Evolutionary conservation across 306 rosid genomes (phyloP).

Genomic region (Cucurbita argyrosperma): DNA sequence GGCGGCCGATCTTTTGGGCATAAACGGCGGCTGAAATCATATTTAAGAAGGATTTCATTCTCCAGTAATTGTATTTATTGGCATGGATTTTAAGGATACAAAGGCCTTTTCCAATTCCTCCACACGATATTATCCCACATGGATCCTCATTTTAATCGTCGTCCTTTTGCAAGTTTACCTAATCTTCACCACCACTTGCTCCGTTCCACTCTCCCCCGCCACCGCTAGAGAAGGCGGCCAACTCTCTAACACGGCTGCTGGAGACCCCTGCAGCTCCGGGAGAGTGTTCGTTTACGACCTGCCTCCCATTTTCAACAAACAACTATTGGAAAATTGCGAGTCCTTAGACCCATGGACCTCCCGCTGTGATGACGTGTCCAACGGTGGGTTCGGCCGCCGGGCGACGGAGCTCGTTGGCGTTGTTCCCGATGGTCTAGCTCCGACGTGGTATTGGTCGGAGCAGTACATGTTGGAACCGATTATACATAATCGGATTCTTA

Average conservation of each 20-base stretch:
- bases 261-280: neutral
- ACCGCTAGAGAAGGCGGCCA: neutral
- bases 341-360: conserved; percentile 54
- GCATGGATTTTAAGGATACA: neutral
- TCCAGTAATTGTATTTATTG: neutral
- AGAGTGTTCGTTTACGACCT: neutral
- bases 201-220: neutral
- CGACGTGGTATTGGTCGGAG: conserved; percentile 75
- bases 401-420: conserved; percentile 30
- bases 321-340: neutral
- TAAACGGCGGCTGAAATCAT: neutral
- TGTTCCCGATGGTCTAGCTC: conserved; percentile 36
- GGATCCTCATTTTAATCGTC: neutral
- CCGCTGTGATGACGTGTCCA: conserved; percentile 47
- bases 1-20: neutral
- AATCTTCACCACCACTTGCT: neutral
- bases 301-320: neutral
- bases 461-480: conserved; percentile 6
- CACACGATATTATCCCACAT: neutral
- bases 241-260: neutral
- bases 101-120: neutral
- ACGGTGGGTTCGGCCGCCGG: conserved; percentile 38
- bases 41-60: neutral
- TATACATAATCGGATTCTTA: neutral
- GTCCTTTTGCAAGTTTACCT: neutral